Evolutionary conservation across 2,329 filamentous ascomycete genomes (phyloP), one percentile per base, ranked within the genome.

Genomic region (Nemania abortiva): DNA sequence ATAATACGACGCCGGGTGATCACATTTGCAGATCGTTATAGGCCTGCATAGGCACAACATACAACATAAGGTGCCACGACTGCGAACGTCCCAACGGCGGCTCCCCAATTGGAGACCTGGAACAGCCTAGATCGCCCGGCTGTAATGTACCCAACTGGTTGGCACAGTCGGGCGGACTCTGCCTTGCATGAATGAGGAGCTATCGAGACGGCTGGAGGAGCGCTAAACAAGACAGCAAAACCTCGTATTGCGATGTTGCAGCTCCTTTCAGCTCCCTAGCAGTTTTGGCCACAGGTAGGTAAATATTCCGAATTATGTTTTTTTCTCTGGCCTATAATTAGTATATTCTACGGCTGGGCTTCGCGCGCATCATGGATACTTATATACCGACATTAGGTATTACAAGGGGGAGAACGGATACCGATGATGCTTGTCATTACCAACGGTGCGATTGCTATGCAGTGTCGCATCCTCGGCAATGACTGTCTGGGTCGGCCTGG

Each of bases 1-100:
- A 56, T 59, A 67, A 49, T 39, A 69, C 59, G 24, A 20, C 56
- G 58, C 54, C 49, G 49, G 49, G 52, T 52, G 55, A 65, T 70
- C 59, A 47, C 67, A 63, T 66, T 53, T 53, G 63, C 67, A 55
- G 63, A 67, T 69, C 63, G 47, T 59, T 15, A 31, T 57, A n/a
- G 27, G 37, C 39, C 2, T 42, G 39, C 39, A 42, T 42, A 42
- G 11, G 47, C n/a, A 49, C 47, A 49, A 49, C 42, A 15, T 6
- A 13, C 49, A 27, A 27, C 27, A 29, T 31, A 6, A 53, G 15
- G 53, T 55, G 31, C 53, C 53, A 55, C 53, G 53, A 55, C 42
- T 34, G 39, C 27, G 37, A n/a, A 56, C 22, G 18, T 52, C 42
- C 42, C 52, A 57, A 68, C 57, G 34, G 31, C 47, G 11, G 52